Evolutionary conservation across 495 filamentous ascomycete species (phyloP), one percentile per base, ranked within the genome.

Genomic region (Penicillium tannophilum): DNA sequence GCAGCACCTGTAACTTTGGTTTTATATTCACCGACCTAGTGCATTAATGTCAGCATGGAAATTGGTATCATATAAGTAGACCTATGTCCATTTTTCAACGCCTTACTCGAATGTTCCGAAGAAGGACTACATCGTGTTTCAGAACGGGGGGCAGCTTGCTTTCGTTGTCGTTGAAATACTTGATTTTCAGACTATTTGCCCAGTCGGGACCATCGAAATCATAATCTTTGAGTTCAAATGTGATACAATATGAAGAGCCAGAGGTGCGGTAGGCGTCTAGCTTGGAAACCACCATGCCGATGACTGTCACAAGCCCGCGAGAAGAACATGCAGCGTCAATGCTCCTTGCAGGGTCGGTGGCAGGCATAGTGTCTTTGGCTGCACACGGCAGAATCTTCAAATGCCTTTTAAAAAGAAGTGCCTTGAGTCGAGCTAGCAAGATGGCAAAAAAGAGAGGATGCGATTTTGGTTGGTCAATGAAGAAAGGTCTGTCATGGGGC

Each of bases 281-380:
- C 39, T 62, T 65, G 63, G 83, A 81, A 5, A 80, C 74, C 1
- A 82, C 79, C 2, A 84, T 72, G 1, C 81, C 82, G 24, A 84
- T 71, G 19, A 84, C 66, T 59, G 62, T 81, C 23, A 75, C 53
- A 51, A 51, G 41, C 36, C 66, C 70, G n/a, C 59, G 55, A 17
- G 64, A 60, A 16, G 57, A 30, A 49, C 63, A 68, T 28, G 78
- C 78, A 17, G 72, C 69, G 50, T 70, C 35, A 47, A 85, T 64
- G 31, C 75, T 64, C 11, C 73, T 58, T 39, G 78, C 9, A 17
- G 16, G 60, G 44, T 63, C 31, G 33, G 52, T 24, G 63, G 74
- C 8, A 60, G 52, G 30, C 68, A 71, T 71, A 10, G 6, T 56
- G 52, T 4, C 23, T 31, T 41, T 41, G 3, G 3, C 7, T 44